Evolutionary conservation across 306 rosid species (phyloP).

Genomic region (Fragaria vesca): DNA sequence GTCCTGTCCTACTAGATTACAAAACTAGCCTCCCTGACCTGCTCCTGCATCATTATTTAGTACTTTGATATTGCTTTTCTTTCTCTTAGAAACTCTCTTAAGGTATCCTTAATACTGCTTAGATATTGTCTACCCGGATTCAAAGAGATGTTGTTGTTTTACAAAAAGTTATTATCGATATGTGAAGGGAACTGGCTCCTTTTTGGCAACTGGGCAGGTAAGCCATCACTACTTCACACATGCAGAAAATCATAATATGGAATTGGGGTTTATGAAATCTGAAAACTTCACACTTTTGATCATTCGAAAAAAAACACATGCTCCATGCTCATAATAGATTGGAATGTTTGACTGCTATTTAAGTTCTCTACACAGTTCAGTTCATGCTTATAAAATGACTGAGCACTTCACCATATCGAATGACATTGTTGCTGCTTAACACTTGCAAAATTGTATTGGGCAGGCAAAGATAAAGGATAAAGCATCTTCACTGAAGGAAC

Average conservation of each 20-base stretch:
- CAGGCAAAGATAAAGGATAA: conserved; percentile 76
- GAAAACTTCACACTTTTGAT: background rate
- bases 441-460: conserved; percentile 27
- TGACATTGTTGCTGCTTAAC: background rate
- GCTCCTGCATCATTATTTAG: background rate
- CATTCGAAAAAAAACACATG: background rate
- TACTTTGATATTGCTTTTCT: conserved; percentile 8
- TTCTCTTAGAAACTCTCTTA: background rate
- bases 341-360: background rate
- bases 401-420: background rate
- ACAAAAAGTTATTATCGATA: conserved; percentile 91
- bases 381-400: conserved; percentile 2
- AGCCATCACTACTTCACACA: conserved; percentile 19
- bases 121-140: conserved; percentile 90
- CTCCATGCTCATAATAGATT: background rate
- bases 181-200: conserved; percentile 95
- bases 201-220: conserved; percentile 82
- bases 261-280: background rate
- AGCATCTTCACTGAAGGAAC: conserved; percentile 62
- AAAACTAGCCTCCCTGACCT: background rate
- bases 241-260: background rate
- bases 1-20: background rate
- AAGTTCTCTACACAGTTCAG: background rate
- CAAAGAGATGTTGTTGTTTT: conserved; percentile 92
- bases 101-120: conserved; percentile 40